A percentile compares a stretch with the other conserved stretches of the same genome.
These are phyloP conservation scores for Effrenium voratum DNA, from an alignment of 73 alveolate genomes.

Conservation along the genomic window DNA sequence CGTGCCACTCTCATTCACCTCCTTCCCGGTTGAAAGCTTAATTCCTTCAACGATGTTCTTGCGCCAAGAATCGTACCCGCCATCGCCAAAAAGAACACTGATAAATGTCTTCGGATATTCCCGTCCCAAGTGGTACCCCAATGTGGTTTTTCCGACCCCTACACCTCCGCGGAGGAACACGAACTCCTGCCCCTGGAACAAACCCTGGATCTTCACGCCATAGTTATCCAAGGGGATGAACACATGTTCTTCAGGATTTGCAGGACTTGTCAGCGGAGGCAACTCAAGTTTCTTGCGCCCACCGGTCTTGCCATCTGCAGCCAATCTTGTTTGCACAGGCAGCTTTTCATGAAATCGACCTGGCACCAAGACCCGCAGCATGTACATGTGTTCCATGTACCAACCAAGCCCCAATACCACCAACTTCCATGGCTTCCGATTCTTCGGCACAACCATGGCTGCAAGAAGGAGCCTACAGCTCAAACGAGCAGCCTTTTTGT, in stretches of 20 bases:
- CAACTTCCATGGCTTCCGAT: too few species aligned
- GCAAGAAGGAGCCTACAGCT: too few species aligned
- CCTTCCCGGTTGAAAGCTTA: not conserved
- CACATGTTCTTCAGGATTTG: not conserved
- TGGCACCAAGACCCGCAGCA: too few species aligned
- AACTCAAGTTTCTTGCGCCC: not conserved
- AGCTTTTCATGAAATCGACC: too few species aligned
- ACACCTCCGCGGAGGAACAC: conserved; percentile 54
- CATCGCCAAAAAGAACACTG: not conserved
- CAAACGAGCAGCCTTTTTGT: too few species aligned
- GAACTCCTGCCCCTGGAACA: too few species aligned
- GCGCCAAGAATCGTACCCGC: not conserved
- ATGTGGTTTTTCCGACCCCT: conserved; percentile 1
- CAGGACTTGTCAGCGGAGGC: conserved; percentile 5
- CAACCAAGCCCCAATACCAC: too few species aligned
- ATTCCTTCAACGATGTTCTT: not conserved
- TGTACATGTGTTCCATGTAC: too few species aligned
- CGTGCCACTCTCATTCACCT: not conserved
- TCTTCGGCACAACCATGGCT: too few species aligned
- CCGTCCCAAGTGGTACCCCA: conserved; percentile 4
- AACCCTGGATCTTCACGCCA: not conserved
- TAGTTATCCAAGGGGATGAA: not conserved
- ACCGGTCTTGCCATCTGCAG: too few species aligned
- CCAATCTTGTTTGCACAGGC: too few species aligned
- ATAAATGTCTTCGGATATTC: conserved; percentile 15